Conservation (phyloP, 2,329 filamentous ascomycete genomes). For the Aspergillus carbonarius region DNA sequence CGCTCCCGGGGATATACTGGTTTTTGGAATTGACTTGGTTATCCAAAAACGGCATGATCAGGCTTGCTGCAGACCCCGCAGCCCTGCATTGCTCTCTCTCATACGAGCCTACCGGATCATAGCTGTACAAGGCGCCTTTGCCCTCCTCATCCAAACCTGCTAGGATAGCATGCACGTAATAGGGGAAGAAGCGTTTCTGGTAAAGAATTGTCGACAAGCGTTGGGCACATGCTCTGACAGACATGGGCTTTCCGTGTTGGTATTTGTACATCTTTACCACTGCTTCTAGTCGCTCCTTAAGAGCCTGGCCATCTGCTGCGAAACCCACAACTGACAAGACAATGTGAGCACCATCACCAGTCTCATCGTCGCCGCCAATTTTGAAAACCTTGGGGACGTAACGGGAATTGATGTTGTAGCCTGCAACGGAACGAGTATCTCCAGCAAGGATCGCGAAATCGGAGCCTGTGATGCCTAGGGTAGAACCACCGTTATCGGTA, state of each 20-base stretch:
- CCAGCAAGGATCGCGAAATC: slow-evolving; percentile 97
- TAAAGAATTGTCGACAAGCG: slow-evolving; percentile 94
- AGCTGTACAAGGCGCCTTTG: slow-evolving; percentile 90
- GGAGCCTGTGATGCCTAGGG: slow-evolving; percentile 87
- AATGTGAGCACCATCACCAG: slow-evolving; percentile 80
- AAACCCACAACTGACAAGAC: slow-evolving; percentile 94
- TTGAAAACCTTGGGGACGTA: slow-evolving; percentile 95
- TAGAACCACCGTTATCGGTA: slow-evolving; percentile 96
- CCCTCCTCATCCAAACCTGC: slow-evolving; percentile 94
- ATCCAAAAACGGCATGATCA: slow-evolving; percentile 99
- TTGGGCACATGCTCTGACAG: slow-evolving; percentile 90
- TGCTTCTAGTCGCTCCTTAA: slow-evolving; percentile 90
- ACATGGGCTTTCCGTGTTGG: slow-evolving; percentile 96
- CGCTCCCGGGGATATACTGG: slow-evolving; percentile 86
- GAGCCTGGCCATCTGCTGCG: slow-evolving; percentile 86
- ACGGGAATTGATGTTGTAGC: slow-evolving; percentile 98
- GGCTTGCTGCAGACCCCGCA: slow-evolving; percentile 82
- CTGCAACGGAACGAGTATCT: slow-evolving; percentile 91
- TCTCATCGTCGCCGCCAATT: slow-evolving; percentile 85
- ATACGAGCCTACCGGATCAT: slow-evolving; percentile 97
- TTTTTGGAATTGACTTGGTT: slow-evolving; percentile 99
- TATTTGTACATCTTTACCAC: slow-evolving; percentile 99
- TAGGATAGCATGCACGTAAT: slow-evolving; percentile 94
- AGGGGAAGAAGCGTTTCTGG: slow-evolving; percentile 97
- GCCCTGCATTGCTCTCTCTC: slow-evolving; percentile 95